A percentile compares a stretch with the other conserved stretches of the same genome.
phyloP scores from a whole-genome alignment of 352 stramenopile species.

The Aphanomyces invadans region DNA sequence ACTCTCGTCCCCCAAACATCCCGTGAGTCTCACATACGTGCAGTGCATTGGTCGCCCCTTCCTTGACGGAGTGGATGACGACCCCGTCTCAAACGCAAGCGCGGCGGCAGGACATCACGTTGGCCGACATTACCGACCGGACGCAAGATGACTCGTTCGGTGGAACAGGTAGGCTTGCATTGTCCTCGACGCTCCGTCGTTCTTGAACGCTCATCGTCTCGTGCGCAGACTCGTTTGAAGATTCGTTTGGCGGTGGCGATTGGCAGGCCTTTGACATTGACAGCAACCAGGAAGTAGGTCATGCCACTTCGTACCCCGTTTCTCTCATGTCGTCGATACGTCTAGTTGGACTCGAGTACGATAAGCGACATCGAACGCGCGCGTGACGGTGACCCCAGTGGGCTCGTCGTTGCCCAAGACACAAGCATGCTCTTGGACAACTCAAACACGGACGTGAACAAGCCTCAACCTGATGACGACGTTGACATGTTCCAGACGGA shows the following conservation, averaged over 20 bases:
- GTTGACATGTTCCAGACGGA: slow-evolving; percentile 15
- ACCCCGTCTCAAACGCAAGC: slow-evolving; percentile 68
- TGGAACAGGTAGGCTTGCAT: slow-evolving; percentile 41
- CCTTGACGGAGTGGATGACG: slow-evolving; percentile 73
- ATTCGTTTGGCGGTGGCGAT: slow-evolving; percentile 68
- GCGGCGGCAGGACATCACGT: slow-evolving; percentile 76
- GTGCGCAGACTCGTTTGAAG: slow-evolving; percentile 60
- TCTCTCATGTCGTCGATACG: not conserved
- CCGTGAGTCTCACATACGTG: slow-evolving; percentile 7
- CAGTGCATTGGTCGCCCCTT: slow-evolving; percentile 54
- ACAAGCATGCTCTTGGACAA: not conserved
- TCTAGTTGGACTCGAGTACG: slow-evolving; percentile 46
- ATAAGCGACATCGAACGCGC: slow-evolving; percentile 80
- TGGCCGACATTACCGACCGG: slow-evolving; percentile 50
- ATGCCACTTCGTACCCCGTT: not conserved
- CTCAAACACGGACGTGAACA: not conserved
- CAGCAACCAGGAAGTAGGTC: slow-evolving; percentile 41
- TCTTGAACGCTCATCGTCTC: not conserved
- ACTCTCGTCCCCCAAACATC: too few relatives aligned
- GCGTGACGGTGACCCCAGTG: slow-evolving; percentile 51
- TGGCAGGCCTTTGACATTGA: slow-evolving; percentile 82
- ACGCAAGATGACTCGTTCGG: slow-evolving; percentile 43
- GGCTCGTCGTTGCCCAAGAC: slow-evolving; percentile 8
- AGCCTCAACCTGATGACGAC: slow-evolving; percentile 8
- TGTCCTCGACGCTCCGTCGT: not conserved